phyloP scores from a whole-genome alignment of 2,329 filamentous ascomycete species.

The Cytospora leucostoma region DNA sequence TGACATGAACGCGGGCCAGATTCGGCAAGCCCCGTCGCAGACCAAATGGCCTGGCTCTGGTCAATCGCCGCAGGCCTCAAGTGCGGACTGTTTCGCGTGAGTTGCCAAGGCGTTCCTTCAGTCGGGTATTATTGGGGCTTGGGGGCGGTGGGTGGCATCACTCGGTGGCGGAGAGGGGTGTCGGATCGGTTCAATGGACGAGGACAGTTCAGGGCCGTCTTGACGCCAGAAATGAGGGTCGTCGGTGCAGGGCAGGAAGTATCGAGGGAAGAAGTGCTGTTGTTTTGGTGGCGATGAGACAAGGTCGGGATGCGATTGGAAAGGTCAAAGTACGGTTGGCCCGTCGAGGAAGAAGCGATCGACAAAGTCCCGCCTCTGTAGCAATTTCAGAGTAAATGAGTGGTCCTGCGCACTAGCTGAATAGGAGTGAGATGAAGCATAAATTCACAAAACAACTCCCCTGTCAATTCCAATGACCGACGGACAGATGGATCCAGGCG shows the following conservation, averaged over 20 bases:
- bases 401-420: slow-evolving; percentile 24
- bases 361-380: slow-evolving; percentile 35
- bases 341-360: slow-evolving; percentile 34
- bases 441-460: slow-evolving; percentile 19
- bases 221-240: slow-evolving; percentile 24
- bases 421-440: slow-evolving; percentile 21
- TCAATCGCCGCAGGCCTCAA: slow-evolving; percentile 17
- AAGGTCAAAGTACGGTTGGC: slow-evolving; percentile 26
- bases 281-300: slow-evolving; percentile 20
- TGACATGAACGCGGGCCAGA: slow-evolving; percentile 21
- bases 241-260: slow-evolving; percentile 17
- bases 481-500: slow-evolving; percentile 14
- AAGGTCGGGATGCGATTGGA: slow-evolving; percentile 23
- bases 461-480: slow-evolving; percentile 22
- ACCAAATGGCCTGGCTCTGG: slow-evolving; percentile 12
- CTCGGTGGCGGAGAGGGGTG: slow-evolving; percentile 19
- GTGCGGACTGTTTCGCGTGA: slow-evolving; percentile 19
- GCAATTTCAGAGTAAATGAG: slow-evolving; percentile 34
- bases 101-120: slow-evolving; percentile 18
- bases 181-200: slow-evolving; percentile 10
- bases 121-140: slow-evolving; percentile 16
- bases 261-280: slow-evolving; percentile 13
- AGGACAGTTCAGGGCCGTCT: slow-evolving; percentile 25
- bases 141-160: slow-evolving; percentile 27
- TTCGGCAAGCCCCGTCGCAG: slow-evolving; percentile 25